A percentile compares a stretch with the other conserved stretches of the same genome.
Evolutionary conservation across 768 basidiomycete species (phyloP).

Genomic region (Strobilomyces dryophilus): DNA sequence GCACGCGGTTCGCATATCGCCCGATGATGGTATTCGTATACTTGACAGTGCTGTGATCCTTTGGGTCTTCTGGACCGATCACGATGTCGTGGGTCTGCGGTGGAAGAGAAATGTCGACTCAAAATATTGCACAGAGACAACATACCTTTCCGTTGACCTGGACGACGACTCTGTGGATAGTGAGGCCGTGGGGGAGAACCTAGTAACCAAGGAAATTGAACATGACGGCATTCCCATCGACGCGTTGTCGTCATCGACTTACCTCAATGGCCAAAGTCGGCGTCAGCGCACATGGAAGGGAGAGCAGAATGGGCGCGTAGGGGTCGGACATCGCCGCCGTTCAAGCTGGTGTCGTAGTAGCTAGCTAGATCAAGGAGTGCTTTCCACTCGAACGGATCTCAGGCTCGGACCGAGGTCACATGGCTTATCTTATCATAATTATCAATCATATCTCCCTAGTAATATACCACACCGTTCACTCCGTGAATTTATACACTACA

Average conservation of each 20-base stretch:
- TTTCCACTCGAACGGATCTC: too few relatives aligned
- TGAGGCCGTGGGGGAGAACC: slow-evolving; percentile 66
- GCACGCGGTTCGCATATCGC: slow-evolving; percentile 68
- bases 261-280: slow-evolving; percentile 65
- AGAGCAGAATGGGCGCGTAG: slow-evolving; percentile 45
- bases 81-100: slow-evolving; percentile 71
- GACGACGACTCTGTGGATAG: slow-evolving; percentile 63
- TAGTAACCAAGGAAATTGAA: slow-evolving; percentile 19
- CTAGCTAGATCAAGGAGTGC: too few relatives aligned
- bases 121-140: background rate
- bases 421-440: background rate
- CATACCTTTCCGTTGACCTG: slow-evolving; percentile 61
- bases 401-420: background rate
- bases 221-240: background rate
- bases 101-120: background rate
- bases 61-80: slow-evolving; percentile 63
- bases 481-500: slow-evolving; percentile 29
- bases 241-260: slow-evolving; percentile 11
- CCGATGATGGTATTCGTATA: slow-evolving; percentile 74
- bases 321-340: background rate
- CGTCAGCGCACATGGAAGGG: slow-evolving; percentile 47
- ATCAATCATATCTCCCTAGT: background rate
- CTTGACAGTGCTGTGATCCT: slow-evolving; percentile 54
- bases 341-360: background rate
- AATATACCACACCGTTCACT: slow-evolving; percentile 6